Percentiles rank a stretch among this genome's conserved stretches.
Evolutionary conservation across 164 flowering plant genomes (phyloP).

Genomic region (Vitis rupestris): DNA sequence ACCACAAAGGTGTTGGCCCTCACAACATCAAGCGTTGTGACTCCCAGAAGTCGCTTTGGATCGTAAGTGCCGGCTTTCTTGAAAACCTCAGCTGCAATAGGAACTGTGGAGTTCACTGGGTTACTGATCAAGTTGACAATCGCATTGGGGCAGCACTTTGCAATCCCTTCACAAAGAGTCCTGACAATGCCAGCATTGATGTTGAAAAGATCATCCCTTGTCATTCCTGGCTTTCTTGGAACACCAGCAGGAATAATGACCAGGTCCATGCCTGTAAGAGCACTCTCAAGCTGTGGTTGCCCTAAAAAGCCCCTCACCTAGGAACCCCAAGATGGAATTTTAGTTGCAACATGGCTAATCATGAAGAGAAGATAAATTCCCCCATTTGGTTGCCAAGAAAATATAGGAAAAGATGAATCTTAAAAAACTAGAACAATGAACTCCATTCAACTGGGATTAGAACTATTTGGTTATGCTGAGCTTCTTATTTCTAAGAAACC

Average conservation of each 20-base stretch:
- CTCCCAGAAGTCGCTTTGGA: constrained; percentile 72
- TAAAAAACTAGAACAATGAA: no score
- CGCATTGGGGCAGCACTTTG: constrained; percentile 83
- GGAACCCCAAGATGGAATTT: constrained; percentile 1
- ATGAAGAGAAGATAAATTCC: no score
- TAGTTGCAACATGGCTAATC: no score
- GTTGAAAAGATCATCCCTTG: constrained; percentile 95
- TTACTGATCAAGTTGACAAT: constrained; percentile 76
- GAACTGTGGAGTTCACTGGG: constrained; percentile 83
- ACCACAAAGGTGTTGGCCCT: constrained; percentile 94
- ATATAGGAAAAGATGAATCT: no score
- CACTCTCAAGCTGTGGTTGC: constrained; percentile 72
- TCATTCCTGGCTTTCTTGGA: constrained; percentile 99
- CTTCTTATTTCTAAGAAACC: no score
- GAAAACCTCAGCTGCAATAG: constrained; percentile 85
- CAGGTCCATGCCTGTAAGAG: constrained; percentile 94
- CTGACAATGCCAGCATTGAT: constrained; percentile 97
- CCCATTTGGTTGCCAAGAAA: no score
- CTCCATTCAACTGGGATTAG: no score
- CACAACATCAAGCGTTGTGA: constrained; percentile 79
- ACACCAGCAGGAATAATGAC: constrained; percentile 97
- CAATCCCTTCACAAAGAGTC: constrained; percentile 87
- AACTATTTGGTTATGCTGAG: no score
- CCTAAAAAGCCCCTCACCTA: constrained; percentile 97
- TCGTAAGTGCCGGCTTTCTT: constrained; percentile 78